Conservation (phyloP, 1,139 yeast species). For the Geotrichum cucujoidarum region DNA sequence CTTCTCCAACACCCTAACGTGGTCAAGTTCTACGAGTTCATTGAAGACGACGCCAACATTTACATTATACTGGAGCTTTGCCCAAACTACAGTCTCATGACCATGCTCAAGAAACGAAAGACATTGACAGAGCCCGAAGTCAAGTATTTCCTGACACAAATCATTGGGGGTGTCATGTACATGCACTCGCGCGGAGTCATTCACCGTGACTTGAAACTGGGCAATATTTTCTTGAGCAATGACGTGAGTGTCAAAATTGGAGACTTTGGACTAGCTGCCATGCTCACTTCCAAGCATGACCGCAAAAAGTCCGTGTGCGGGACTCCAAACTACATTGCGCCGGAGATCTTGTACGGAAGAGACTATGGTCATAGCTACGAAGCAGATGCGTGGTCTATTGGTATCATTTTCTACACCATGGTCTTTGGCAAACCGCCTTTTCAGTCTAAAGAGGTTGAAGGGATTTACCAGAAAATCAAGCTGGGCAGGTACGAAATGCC, state of each 20-base stretch:
- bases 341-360: slow-evolving; percentile 89
- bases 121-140: slow-evolving; percentile 86
- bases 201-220: slow-evolving; percentile 90
- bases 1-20: slow-evolving; percentile 83
- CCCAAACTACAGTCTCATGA: slow-evolving; percentile 76
- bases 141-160: slow-evolving; percentile 82
- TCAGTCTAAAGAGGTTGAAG: slow-evolving; percentile 91
- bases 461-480: slow-evolving; percentile 86
- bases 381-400: slow-evolving; percentile 96
- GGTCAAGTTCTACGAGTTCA: slow-evolving; percentile 88
- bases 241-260: slow-evolving; percentile 92
- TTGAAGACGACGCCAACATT: slow-evolving; percentile 90
- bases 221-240: slow-evolving; percentile 89
- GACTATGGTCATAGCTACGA: slow-evolving; percentile 86
- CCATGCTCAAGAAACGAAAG: slow-evolving; percentile 77
- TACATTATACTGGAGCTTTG: slow-evolving; percentile 91
- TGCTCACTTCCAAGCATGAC: slow-evolving; percentile 62
- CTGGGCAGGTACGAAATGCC: slow-evolving; percentile 80
- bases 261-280: slow-evolving; percentile 94
- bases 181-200: slow-evolving; percentile 91
- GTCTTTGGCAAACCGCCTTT: slow-evolving; percentile 93
- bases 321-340: slow-evolving; percentile 96
- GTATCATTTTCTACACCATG: slow-evolving; percentile 90
- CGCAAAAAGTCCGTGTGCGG: slow-evolving; percentile 93
- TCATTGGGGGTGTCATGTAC: slow-evolving; percentile 88